Percentiles rank a stretch among this genome's conserved stretches.
Evolutionary conservation across 2,329 filamentous ascomycete genomes (phyloP).

Genomic region (Trichoderma aggressivum): DNA sequence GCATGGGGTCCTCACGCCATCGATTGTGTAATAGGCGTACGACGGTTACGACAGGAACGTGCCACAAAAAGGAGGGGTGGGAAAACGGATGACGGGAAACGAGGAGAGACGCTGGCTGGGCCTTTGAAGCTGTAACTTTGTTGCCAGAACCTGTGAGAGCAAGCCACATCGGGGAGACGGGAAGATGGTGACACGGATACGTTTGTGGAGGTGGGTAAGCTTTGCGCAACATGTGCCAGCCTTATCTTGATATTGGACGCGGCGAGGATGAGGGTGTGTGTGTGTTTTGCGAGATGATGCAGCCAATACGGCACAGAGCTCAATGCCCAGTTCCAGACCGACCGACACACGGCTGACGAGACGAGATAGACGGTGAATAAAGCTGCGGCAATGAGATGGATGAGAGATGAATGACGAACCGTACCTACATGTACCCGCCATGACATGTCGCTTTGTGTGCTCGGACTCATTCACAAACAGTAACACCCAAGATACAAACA

Average conservation of each 20-base stretch:
- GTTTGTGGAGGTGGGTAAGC: slow-evolving; percentile 15
- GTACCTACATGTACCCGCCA: not conserved
- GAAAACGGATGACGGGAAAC: slow-evolving; percentile 1
- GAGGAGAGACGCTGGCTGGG: not conserved
- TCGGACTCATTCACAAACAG: not conserved
- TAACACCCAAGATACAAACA: not conserved
- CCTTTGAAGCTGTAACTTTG: not conserved
- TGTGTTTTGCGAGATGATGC: not conserved
- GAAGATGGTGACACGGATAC: not conserved
- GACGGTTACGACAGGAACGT: slow-evolving; percentile 18
- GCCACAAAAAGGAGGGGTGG: slow-evolving; percentile 10
- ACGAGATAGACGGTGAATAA: not conserved
- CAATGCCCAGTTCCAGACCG: slow-evolving; percentile 10
- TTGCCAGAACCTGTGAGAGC: not conserved
- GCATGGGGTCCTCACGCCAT: slow-evolving; percentile 19
- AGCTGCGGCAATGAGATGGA: not conserved
- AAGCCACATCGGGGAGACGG: slow-evolving; percentile 10
- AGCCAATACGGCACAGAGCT: not conserved
- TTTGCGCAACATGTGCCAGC: slow-evolving; percentile 6
- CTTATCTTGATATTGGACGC: slow-evolving; percentile 16
- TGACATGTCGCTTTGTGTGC: not conserved
- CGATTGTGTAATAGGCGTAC: slow-evolving; percentile 19
- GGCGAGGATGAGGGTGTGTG: not conserved
- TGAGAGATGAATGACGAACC: not conserved
- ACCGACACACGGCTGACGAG: slow-evolving; percentile 1